Conservation (phyloP, 306 rosid species). For the Mimosa pudica region DNA sequence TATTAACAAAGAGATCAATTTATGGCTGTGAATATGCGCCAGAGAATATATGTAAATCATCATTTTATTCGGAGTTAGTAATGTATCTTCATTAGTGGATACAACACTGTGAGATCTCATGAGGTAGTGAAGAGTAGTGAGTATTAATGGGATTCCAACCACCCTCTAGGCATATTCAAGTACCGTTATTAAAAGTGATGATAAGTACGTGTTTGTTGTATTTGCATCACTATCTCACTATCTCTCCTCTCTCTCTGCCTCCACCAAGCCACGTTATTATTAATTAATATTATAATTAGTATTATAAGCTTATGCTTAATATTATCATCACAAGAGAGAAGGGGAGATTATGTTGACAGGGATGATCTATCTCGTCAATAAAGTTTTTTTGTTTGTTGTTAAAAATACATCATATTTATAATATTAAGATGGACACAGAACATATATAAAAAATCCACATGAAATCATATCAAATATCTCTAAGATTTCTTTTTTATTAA, state of each 20-base stretch:
- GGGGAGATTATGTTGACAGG: background rate
- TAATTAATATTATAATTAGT: background rate
- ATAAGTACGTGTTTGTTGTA: conserved; percentile 1
- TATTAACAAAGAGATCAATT: background rate
- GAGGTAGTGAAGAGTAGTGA: background rate
- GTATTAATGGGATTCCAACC: conserved; percentile 8
- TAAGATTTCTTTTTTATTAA: no score
- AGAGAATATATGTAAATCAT: background rate
- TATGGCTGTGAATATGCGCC: background rate
- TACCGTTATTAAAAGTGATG: background rate
- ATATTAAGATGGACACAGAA: no score
- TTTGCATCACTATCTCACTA: background rate
- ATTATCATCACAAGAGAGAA: background rate
- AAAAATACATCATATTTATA: no score
- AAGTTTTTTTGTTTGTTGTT: no score
- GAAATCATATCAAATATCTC: no score
- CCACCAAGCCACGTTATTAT: background rate
- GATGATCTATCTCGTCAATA: background rate
- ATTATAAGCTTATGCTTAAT: background rate
- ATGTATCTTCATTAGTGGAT: background rate
- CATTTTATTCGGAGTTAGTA: background rate
- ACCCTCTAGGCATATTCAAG: conserved; percentile 6
- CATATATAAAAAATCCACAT: no score
- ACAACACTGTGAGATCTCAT: background rate
- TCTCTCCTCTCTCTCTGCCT: background rate